These are phyloP conservation scores for Venturia oleaginea DNA, from an alignment of 2,329 filamentous ascomycete species.

Conservation along the genomic window DNA sequence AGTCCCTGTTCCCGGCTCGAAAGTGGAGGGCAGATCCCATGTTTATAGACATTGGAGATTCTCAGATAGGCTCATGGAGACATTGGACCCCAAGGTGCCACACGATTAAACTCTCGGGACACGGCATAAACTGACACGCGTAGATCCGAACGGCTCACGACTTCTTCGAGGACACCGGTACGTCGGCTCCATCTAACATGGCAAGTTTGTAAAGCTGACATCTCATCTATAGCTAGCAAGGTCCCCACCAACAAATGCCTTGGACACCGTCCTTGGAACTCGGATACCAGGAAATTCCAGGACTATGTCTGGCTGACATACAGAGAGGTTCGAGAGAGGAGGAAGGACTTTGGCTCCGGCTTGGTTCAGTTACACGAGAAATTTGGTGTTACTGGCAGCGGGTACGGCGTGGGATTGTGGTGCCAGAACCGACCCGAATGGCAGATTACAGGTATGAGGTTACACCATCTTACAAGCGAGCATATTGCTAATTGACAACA, in stretches of 20 bases:
- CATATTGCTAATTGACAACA: conserved; percentile 24
- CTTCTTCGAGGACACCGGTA: conserved; percentile 60
- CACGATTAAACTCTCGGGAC: background rate
- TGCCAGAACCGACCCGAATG: conserved; percentile 82
- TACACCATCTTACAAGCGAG: background rate
- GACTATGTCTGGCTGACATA: conserved; percentile 81
- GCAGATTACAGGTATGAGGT: conserved; percentile 60
- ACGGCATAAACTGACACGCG: conserved; percentile 16
- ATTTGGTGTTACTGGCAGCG: conserved; percentile 55
- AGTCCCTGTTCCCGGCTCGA: conserved; percentile 65
- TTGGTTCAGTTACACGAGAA: conserved; percentile 72
- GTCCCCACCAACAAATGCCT: conserved; percentile 63
- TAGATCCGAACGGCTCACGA: conserved; percentile 65
- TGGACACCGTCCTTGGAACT: conserved; percentile 72
- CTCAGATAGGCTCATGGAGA: conserved; percentile 61
- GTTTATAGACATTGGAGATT: conserved; percentile 80
- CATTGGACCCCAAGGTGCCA: conserved; percentile 57
- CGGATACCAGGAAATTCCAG: conserved; percentile 61
- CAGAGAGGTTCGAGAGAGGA: conserved; percentile 64
- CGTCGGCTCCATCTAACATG: conserved; percentile 13
- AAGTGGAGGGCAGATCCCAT: conserved; percentile 60
- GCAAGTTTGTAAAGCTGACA: conserved; percentile 4
- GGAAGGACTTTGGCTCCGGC: conserved; percentile 77
- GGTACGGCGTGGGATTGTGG: conserved; percentile 74
- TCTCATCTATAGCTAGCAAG: conserved; percentile 14